Conservation (phyloP, 441 rosid genomes). For the Kokia cookei region DNA sequence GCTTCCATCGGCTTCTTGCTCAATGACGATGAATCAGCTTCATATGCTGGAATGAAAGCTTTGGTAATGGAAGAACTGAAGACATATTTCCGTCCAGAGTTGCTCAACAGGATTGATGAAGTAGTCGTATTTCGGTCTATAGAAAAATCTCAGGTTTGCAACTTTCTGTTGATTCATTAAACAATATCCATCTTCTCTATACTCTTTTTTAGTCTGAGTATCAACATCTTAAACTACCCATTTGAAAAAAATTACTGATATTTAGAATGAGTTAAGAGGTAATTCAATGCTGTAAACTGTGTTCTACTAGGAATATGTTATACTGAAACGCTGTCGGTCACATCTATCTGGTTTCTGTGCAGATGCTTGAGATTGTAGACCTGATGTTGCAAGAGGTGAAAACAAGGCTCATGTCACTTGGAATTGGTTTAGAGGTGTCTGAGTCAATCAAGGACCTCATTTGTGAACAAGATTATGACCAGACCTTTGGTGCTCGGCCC, state of each 20-base stretch:
- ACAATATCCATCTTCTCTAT: neutral
- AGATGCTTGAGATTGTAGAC: conserved; percentile 79
- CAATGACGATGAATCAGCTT: conserved; percentile 42
- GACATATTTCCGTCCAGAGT: conserved; percentile 68
- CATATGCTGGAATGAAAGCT: conserved; percentile 58
- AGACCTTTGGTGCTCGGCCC: conserved; percentile 72
- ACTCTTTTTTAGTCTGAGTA: neutral
- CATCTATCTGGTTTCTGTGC: conserved; percentile 9
- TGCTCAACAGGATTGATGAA: conserved; percentile 74
- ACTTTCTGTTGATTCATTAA: neutral
- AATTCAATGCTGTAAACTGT: neutral
- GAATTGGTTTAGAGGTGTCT: conserved; percentile 79
- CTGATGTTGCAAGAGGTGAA: conserved; percentile 89
- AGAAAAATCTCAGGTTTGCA: conserved; percentile 79
- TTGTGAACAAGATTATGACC: conserved; percentile 80
- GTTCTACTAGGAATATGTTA: neutral
- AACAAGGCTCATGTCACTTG: conserved; percentile 66
- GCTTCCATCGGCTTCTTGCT: conserved; percentile 57
- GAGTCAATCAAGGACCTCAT: conserved; percentile 70
- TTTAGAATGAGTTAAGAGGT: neutral
- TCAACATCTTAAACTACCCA: neutral
- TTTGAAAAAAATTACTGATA: neutral
- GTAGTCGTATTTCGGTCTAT: conserved; percentile 61
- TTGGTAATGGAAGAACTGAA: conserved; percentile 62
- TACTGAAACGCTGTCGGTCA: neutral